A percentile compares a stretch with the other conserved stretches of the same genome.
These are phyloP conservation scores for Puccinellia tenuiflora DNA, from an alignment of 176 grass and related monocot species.

Conservation along the genomic window DNA sequence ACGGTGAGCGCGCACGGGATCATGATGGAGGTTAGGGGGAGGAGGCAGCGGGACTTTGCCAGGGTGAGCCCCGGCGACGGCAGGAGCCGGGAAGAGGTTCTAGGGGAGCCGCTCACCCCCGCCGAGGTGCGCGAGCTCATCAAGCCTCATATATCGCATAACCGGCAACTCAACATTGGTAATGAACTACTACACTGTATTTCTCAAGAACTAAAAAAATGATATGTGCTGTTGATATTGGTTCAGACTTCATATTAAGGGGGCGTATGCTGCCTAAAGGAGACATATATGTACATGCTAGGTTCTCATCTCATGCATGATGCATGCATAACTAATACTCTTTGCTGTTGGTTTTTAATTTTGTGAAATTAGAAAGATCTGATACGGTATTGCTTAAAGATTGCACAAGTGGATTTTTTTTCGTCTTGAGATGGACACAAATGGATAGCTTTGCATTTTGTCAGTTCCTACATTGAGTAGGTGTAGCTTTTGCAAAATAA, in stretches of 20 bases:
- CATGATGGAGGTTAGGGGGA: slow-evolving; percentile 62
- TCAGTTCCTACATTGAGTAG: background rate
- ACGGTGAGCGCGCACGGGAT: slow-evolving; percentile 45
- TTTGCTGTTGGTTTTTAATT: background rate
- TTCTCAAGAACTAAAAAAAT: background rate
- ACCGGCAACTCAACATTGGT: slow-evolving; percentile 93
- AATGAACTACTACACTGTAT: slow-evolving; percentile 7
- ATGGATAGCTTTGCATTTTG: background rate
- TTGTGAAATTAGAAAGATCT: background rate
- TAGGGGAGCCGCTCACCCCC: slow-evolving; percentile 61
- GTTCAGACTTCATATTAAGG: background rate
- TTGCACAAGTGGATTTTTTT: background rate
- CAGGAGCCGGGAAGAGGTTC: slow-evolving; percentile 68
- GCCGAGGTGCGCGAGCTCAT: slow-evolving; percentile 62
- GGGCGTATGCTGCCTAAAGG: background rate
- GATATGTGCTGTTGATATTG: background rate
- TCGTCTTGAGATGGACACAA: background rate
- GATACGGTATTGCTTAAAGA: background rate
- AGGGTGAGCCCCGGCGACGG: slow-evolving; percentile 49
- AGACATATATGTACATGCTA: background rate
- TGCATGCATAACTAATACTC: background rate
- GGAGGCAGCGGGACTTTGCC: slow-evolving; percentile 50
- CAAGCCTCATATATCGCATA: slow-evolving; percentile 68
- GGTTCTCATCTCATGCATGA: background rate
- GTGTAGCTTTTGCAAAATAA: background rate